Percentiles rank a stretch among this genome's conserved stretches.
Evolutionary conservation across 192 early-diverging fungal genomes (phyloP).

Genomic region (Phycomyces nitens): DNA sequence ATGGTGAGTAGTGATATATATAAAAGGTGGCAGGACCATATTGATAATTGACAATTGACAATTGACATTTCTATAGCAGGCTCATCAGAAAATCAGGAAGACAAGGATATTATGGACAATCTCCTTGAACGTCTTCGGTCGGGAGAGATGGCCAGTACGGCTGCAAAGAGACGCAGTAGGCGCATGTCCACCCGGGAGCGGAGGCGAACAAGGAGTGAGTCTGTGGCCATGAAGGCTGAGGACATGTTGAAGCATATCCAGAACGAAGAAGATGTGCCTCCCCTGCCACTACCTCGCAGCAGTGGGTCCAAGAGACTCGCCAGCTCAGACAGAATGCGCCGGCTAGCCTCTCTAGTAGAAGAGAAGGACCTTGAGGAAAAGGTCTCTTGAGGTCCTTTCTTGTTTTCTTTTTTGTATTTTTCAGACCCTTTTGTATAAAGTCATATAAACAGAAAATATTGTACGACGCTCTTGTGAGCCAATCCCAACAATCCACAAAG

Average conservation of each 20-base stretch:
- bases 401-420: background rate
- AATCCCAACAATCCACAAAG: constrained; percentile 8
- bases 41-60: background rate
- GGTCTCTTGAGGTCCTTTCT: background rate
- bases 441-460: background rate
- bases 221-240: constrained; percentile 39
- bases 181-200: constrained; percentile 20
- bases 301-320: constrained; percentile 21
- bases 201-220: constrained; percentile 28
- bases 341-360: constrained; percentile 25
- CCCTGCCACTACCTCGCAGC: background rate
- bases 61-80: constrained; percentile 3
- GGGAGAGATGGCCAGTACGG: constrained; percentile 53
- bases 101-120: constrained; percentile 79
- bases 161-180: constrained; percentile 23
- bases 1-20: constrained; percentile 10
- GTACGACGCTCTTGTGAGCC: background rate
- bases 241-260: constrained; percentile 41
- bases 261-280: constrained; percentile 35
- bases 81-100: constrained; percentile 43
- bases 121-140: constrained; percentile 68
- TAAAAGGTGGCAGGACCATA: background rate
- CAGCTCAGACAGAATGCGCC: constrained; percentile 21
- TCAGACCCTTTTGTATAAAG: background rate
- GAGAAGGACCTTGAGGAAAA: background rate